phyloP scores from a whole-genome alignment of 169 alveolate species.

The Cryptosporidium muris region DNA sequence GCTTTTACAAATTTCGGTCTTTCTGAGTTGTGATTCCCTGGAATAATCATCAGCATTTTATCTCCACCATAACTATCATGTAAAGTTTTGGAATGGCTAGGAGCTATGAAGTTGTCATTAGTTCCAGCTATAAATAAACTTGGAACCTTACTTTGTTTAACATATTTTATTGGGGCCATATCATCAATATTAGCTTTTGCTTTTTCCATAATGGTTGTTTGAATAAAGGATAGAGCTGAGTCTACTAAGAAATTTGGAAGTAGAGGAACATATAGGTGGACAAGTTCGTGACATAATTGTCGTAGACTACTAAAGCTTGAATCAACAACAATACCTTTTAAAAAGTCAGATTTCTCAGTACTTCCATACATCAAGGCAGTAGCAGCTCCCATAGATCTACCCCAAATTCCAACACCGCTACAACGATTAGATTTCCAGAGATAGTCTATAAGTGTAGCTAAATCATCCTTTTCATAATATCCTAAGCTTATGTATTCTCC shows the following conservation, averaged over 20 bases:
- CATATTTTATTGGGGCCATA: conserved; percentile 81
- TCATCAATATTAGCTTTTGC: conserved; percentile 85
- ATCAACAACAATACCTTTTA: conserved; percentile 91
- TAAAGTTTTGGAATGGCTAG: conserved; percentile 65
- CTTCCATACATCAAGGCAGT: conserved; percentile 88
- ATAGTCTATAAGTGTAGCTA: conserved; percentile 83
- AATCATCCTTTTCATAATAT: conserved; percentile 88
- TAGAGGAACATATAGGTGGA: conserved; percentile 44
- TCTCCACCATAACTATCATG: conserved; percentile 73
- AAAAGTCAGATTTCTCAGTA: conserved; percentile 80
- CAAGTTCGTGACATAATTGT: conserved; percentile 75
- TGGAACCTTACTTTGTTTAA: conserved; percentile 84
- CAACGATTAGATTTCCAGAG: conserved; percentile 82
- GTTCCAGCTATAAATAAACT: conserved; percentile 80
- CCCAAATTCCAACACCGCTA: conserved; percentile 92
- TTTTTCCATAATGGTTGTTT: conserved; percentile 77
- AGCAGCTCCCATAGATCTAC: conserved; percentile 95
- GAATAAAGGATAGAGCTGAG: conserved; percentile 53
- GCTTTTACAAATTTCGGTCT: conserved; percentile 75
- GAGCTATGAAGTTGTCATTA: conserved; percentile 73
- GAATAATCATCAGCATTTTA: conserved; percentile 72
- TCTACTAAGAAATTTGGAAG: conserved; percentile 47
- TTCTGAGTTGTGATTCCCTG: conserved; percentile 77
- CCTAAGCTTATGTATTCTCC: conserved; percentile 88
- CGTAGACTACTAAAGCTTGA: conserved; percentile 80